These are phyloP conservation scores for Euphrasia arctica DNA, from an alignment of 305 asterid species.

Conservation along the genomic window DNA sequence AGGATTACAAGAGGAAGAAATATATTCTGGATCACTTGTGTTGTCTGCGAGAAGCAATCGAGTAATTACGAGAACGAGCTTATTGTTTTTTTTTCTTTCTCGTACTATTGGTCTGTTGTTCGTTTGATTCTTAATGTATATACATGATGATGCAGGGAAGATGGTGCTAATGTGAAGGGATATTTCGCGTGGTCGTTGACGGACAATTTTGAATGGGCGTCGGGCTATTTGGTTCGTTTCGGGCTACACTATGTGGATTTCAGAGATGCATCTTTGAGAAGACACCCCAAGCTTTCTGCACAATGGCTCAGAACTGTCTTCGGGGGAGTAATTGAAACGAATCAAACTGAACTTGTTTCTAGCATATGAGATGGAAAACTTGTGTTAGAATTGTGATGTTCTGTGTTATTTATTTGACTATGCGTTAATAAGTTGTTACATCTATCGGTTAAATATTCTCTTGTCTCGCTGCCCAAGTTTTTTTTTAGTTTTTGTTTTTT, in stretches of 20 bases:
- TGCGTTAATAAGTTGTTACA: no score
- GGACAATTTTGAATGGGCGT: constrained; percentile 40
- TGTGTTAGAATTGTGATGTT: no score
- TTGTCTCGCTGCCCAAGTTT: no score
- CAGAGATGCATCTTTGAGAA: constrained; percentile 26
- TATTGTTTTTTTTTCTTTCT: not conserved
- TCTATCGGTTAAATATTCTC: not conserved
- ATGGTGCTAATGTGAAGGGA: constrained; percentile 42
- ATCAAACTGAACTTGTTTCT: no score
- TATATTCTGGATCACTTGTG: constrained; percentile 38
- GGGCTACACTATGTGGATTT: constrained; percentile 46
- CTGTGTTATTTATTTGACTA: no score
- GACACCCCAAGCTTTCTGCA: constrained; percentile 50
- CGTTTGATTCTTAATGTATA: no score
- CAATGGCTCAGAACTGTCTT: constrained; percentile 30
- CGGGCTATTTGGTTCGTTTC: constrained; percentile 40
- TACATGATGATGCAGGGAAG: constrained; percentile 25
- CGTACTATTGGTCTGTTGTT: no score
- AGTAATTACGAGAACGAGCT: not conserved
- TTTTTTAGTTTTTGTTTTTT: no score
- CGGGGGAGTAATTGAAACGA: no score
- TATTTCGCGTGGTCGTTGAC: constrained; percentile 48
- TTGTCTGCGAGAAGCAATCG: constrained; percentile 37
- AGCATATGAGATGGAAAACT: no score
- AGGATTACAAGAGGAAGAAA: constrained; percentile 35